Conservation (phyloP, 768 basidiomycete species). For the Leucocoprinus sp. region DNA sequence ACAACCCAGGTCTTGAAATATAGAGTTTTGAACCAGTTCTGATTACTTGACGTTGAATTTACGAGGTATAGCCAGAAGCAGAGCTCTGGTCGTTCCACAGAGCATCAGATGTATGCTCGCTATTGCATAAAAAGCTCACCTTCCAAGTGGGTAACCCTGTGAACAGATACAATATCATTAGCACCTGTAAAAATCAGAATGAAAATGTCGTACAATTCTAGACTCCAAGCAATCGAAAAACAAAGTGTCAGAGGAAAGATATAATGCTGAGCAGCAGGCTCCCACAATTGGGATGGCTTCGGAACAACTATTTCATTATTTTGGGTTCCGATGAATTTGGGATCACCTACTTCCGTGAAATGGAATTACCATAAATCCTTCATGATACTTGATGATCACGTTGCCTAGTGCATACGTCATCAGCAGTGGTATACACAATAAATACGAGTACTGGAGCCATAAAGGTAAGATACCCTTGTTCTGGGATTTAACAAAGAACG, state of each 20-base stretch:
- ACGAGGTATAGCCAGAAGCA: constrained; percentile 87
- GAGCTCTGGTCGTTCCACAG: constrained; percentile 41
- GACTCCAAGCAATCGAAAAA: constrained; percentile 60
- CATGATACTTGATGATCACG: constrained; percentile 61
- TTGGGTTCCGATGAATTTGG: neutral
- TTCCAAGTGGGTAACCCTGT: constrained; percentile 79
- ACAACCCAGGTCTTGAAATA: constrained; percentile 71
- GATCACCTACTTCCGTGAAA: constrained; percentile 39
- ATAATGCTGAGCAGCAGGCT: constrained; percentile 29
- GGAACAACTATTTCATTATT: constrained; percentile 43
- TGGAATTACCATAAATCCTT: constrained; percentile 49
- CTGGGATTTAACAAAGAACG: constrained; percentile 16
- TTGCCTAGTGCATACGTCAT: constrained; percentile 54
- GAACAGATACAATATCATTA: neutral
- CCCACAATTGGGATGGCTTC: constrained; percentile 57
- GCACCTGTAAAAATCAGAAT: neutral
- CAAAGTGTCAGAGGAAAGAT: constrained; percentile 61
- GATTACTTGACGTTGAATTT: constrained; percentile 50
- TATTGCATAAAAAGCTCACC: constrained; percentile 29
- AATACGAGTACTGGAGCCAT: constrained; percentile 57
- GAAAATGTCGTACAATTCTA: constrained; percentile 56
- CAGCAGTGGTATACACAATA: constrained; percentile 54
- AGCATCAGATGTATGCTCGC: neutral
- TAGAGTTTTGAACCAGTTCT: constrained; percentile 68
- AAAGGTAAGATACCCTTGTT: neutral